phyloP scores from a whole-genome alignment of 2,329 filamentous ascomycete species.

The Alternaria panax region DNA sequence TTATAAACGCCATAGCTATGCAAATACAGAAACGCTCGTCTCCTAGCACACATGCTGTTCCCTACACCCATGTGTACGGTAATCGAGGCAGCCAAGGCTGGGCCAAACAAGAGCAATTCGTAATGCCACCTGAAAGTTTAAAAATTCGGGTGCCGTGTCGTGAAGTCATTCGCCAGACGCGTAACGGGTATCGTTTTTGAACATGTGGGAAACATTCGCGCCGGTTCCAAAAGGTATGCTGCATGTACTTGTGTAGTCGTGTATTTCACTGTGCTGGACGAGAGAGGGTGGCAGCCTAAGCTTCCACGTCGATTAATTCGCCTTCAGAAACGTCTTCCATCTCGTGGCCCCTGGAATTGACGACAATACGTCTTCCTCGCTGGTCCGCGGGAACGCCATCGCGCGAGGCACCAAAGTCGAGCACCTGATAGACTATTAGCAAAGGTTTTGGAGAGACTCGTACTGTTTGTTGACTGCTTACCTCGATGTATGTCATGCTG shows the following conservation, averaged over 20 bases:
- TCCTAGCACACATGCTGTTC: constrained; percentile 23
- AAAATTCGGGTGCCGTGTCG: constrained; percentile 14
- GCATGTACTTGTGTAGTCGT: constrained; percentile 2
- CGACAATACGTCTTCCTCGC: constrained; percentile 77
- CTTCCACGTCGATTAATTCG: constrained; percentile 41
- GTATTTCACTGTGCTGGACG: neutral
- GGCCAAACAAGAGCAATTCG: constrained; percentile 2
- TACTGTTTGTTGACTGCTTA: constrained; percentile 20
- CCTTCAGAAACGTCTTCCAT: constrained; percentile 46
- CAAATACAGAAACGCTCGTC: constrained; percentile 20
- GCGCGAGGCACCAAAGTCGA: constrained; percentile 93
- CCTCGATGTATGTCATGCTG: constrained; percentile 93
- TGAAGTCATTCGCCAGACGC: constrained; percentile 27
- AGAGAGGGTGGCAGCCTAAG: constrained; percentile 11
- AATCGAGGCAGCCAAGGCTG: constrained; percentile 5
- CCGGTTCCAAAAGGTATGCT: constrained; percentile 11
- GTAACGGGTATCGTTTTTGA: constrained; percentile 44
- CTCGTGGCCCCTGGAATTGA: constrained; percentile 52
- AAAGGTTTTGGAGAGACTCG: too few species aligned
- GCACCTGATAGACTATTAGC: constrained; percentile 68
- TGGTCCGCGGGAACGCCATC: constrained; percentile 82
- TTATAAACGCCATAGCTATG: constrained; percentile 38
- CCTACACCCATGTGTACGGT: constrained; percentile 15
- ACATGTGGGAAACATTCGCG: constrained; percentile 34
- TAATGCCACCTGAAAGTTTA: constrained; percentile 14